Evolutionary conservation across 441 rosid genomes (phyloP).

Genomic region (Bocquillonia castaneifolia): DNA sequence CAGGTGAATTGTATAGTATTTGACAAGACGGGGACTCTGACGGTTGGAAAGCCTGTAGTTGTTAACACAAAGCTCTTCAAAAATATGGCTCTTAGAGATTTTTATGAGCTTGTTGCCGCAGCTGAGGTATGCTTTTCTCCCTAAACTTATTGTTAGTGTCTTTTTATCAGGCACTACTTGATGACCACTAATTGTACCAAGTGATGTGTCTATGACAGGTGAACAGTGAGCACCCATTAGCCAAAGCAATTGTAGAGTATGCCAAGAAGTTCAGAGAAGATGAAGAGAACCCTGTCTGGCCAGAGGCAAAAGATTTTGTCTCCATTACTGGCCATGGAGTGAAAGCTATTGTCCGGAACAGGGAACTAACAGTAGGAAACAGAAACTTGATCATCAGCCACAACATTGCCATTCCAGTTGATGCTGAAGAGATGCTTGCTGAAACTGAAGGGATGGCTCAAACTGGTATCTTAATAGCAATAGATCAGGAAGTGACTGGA

Average conservation of each 20-base stretch:
- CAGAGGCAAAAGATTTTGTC: slow-evolving; percentile 62
- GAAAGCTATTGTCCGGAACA: slow-evolving; percentile 54
- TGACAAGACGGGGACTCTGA: slow-evolving; percentile 95
- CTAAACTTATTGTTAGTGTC: not conserved
- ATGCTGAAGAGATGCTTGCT: slow-evolving; percentile 63
- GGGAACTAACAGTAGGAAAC: slow-evolving; percentile 70
- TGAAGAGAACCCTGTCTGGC: slow-evolving; percentile 74
- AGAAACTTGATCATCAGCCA: slow-evolving; percentile 55
- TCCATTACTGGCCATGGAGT: slow-evolving; percentile 86
- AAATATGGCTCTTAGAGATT: slow-evolving; percentile 57
- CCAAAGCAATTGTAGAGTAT: slow-evolving; percentile 75
- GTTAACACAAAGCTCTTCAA: slow-evolving; percentile 59
- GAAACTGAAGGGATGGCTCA: slow-evolving; percentile 75
- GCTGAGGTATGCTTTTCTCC: slow-evolving; percentile 52
- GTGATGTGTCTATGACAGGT: slow-evolving; percentile 33
- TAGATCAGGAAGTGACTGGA: slow-evolving; percentile 56
- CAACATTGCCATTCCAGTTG: slow-evolving; percentile 40
- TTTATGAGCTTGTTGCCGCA: slow-evolving; percentile 77
- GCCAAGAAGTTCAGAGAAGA: slow-evolving; percentile 71
- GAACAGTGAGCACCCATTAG: slow-evolving; percentile 91
- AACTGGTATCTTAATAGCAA: slow-evolving; percentile 69
- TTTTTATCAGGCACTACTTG: not conserved
- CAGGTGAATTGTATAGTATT: slow-evolving; percentile 84
- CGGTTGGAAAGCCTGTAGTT: slow-evolving; percentile 80
- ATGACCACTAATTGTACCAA: not conserved